Conservation (phyloP, 306 rosid genomes). For the Vigna hirtella region DNA sequence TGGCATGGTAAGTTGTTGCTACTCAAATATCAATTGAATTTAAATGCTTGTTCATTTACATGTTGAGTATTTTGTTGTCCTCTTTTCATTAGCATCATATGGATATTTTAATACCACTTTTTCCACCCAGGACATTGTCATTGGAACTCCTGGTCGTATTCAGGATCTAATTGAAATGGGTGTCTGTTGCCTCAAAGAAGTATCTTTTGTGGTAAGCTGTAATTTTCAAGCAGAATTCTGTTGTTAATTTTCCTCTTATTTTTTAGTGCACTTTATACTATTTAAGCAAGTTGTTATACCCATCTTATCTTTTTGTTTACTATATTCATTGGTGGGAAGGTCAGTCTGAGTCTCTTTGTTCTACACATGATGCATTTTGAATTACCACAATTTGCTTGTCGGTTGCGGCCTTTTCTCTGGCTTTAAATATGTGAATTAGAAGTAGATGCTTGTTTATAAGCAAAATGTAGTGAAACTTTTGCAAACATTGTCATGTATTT, state of each 20-base stretch:
- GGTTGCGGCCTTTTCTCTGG: not conserved
- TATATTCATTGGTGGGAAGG: not conserved
- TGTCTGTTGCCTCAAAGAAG: slow-evolving; percentile 72
- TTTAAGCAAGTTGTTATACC: slow-evolving; percentile 4
- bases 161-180: slow-evolving; percentile 94
- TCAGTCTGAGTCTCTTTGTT: slow-evolving; percentile 10
- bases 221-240: slow-evolving; percentile 23
- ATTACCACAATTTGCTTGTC: not conserved
- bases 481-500: slow-evolving; percentile 17
- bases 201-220: slow-evolving; percentile 82
- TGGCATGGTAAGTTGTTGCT: slow-evolving; percentile 77
- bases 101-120: not conserved
- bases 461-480: slow-evolving; percentile 12
- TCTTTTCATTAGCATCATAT: not conserved
- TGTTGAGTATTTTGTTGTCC: not conserved
- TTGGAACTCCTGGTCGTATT: slow-evolving; percentile 98
- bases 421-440: slow-evolving; percentile 9
- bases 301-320: not conserved
- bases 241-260: slow-evolving; percentile 22
- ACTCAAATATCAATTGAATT: slow-evolving; percentile 37
- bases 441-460: slow-evolving; percentile 19
- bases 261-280: not conserved
- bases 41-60: slow-evolving; percentile 4
- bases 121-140: slow-evolving; percentile 76
- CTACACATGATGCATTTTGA: not conserved